These are phyloP conservation scores for Rubroboletus pulcherrimus DNA, from an alignment of 768 basidiomycete genomes.

Conservation along the genomic window DNA sequence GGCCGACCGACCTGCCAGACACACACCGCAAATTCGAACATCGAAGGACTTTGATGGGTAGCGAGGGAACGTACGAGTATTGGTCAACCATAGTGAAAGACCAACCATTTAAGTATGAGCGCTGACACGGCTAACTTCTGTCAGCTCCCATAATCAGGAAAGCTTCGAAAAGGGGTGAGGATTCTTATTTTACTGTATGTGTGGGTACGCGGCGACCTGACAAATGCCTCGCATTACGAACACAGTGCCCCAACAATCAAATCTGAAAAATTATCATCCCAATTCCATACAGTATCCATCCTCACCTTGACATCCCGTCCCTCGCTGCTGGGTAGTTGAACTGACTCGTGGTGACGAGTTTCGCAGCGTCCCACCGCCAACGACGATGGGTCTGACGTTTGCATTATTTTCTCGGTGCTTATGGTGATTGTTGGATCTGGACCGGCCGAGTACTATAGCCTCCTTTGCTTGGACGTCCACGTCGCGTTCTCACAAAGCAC, in stretches of 20 bases:
- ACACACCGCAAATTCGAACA: constrained; percentile 17
- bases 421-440: neutral
- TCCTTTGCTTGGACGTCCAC: neutral
- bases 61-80: neutral
- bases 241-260: constrained; percentile 3
- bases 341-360: neutral
- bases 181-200: constrained; percentile 3
- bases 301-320: neutral
- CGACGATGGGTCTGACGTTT: neutral
- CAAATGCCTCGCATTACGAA: constrained; percentile 9
- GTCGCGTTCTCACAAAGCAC: neutral
- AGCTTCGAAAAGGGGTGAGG: constrained; percentile 6
- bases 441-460: neutral
- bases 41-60: neutral
- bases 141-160: constrained; percentile 16
- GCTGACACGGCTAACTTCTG: constrained; percentile 15
- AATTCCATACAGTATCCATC: neutral
- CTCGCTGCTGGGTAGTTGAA: neutral
- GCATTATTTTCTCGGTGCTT: neutral
- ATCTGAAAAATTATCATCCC: neutral
- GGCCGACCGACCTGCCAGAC: neutral
- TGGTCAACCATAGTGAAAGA: neutral
- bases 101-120: constrained; percentile 14
- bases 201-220: constrained; percentile 13
- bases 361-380: neutral